These are phyloP conservation scores for Penicillium egyptiacum DNA, from an alignment of 495 filamentous ascomycete genomes.

Conservation along the genomic window DNA sequence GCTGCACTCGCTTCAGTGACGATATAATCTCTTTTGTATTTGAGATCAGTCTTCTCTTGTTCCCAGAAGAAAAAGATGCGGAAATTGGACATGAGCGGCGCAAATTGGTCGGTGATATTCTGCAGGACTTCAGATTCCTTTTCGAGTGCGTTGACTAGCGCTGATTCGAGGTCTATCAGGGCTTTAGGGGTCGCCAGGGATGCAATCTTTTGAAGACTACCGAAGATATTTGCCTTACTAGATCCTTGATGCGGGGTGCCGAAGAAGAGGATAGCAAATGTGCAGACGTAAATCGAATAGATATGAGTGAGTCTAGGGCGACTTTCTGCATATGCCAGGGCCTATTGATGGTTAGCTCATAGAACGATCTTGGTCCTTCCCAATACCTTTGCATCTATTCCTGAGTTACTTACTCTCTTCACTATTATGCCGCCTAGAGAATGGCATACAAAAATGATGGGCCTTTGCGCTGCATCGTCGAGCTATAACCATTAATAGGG, in stretches of 20 bases:
- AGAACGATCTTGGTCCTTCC: background rate
- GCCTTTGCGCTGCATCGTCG: constrained; percentile 15
- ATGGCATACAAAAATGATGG: constrained; percentile 28
- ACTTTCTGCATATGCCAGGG: constrained; percentile 29
- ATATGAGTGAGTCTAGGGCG: constrained; percentile 26
- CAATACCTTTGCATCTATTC: background rate
- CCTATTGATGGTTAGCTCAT: constrained; percentile 18
- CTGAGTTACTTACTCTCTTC: constrained; percentile 14
- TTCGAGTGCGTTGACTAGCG: constrained; percentile 31
- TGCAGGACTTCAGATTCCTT: constrained; percentile 40
- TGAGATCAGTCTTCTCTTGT: constrained; percentile 38
- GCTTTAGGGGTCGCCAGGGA: constrained; percentile 18
- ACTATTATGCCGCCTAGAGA: constrained; percentile 26
- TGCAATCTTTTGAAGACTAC: constrained; percentile 25
- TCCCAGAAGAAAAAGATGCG: constrained; percentile 48
- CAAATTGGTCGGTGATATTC: constrained; percentile 45
- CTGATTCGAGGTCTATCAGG: constrained; percentile 21
- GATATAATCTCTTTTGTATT: constrained; percentile 31
- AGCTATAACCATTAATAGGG: constrained; percentile 11
- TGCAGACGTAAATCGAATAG: constrained; percentile 38
- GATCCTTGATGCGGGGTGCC: constrained; percentile 40
- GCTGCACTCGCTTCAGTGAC: constrained; percentile 37
- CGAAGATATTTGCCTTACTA: constrained; percentile 22
- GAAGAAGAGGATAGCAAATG: constrained; percentile 40
- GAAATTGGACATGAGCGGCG: constrained; percentile 43